Conservation (phyloP, 768 basidiomycete species). For the Lactarius akahatsu region DNA sequence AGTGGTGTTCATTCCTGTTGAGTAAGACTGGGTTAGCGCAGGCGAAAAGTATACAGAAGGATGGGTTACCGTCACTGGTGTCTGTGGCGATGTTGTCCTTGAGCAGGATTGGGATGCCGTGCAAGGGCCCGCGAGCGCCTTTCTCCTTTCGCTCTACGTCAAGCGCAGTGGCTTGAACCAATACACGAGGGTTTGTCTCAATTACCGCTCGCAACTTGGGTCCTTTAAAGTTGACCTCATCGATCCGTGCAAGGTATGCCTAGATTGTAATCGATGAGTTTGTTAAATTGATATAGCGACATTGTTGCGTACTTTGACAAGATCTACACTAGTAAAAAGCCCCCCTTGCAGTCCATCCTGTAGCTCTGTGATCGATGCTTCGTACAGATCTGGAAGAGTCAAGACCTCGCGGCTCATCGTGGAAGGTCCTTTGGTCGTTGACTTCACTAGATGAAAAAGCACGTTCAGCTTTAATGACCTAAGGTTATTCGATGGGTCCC, state of each 20-base stretch:
- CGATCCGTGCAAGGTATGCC: constrained; percentile 67
- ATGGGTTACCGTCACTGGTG: constrained; percentile 34
- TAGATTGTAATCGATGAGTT: constrained; percentile 30
- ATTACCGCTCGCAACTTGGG: constrained; percentile 57
- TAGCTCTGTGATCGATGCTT: constrained; percentile 55
- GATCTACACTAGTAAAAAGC: constrained; percentile 57
- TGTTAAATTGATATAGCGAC: background rate
- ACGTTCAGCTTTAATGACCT: background rate
- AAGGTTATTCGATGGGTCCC: background rate
- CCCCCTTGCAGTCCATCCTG: constrained; percentile 51
- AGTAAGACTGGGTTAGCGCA: background rate
- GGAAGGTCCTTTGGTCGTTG: background rate
- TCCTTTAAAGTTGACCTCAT: constrained; percentile 65
- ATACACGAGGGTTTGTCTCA: constrained; percentile 55
- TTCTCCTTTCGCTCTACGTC: constrained; percentile 45
- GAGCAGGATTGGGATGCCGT: constrained; percentile 54
- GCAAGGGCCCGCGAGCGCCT: constrained; percentile 49
- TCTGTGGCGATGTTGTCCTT: constrained; percentile 47
- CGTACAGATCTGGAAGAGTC: constrained; percentile 54
- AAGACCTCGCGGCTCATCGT: background rate
- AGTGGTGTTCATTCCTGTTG: constrained; percentile 40
- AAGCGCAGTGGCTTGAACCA: constrained; percentile 50
- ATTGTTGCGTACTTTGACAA: constrained; percentile 49
- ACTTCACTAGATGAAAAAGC: background rate
- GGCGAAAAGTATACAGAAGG: background rate